Evolutionary conservation across 1,139 yeast species (phyloP).

Genomic region (Hanseniaspora sp.): DNA sequence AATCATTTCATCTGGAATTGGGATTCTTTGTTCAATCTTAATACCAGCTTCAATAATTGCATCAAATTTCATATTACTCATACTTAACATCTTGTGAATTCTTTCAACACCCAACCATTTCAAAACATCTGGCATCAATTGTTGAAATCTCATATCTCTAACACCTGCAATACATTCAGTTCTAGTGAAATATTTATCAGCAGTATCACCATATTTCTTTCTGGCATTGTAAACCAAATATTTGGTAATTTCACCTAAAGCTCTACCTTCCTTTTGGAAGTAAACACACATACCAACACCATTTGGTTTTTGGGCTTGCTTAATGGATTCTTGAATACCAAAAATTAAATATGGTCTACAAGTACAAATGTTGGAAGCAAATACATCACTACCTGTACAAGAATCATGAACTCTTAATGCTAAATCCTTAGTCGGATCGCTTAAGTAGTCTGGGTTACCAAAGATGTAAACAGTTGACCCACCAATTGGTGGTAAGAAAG

Average conservation of each 20-base stretch:
- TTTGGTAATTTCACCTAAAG: conserved; percentile 55
- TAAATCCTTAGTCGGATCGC: conserved; percentile 39
- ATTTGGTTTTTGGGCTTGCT: conserved; percentile 47
- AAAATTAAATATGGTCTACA: conserved; percentile 53
- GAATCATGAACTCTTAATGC: conserved; percentile 54
- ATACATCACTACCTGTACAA: conserved; percentile 57
- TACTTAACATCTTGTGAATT: conserved; percentile 51
- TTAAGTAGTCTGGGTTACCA: conserved; percentile 44
- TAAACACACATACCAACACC: conserved; percentile 51
- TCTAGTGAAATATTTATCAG: conserved; percentile 52
- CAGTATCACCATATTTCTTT: conserved; percentile 53
- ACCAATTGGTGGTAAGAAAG: conserved; percentile 53
- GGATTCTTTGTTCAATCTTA: conserved; percentile 45
- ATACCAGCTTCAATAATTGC: conserved; percentile 55
- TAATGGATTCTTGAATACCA: conserved; percentile 53
- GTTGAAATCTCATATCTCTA: conserved; percentile 55
- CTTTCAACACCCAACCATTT: conserved; percentile 51
- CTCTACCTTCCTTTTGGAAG: conserved; percentile 55
- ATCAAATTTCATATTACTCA: conserved; percentile 58
- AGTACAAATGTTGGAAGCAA: conserved; percentile 54
- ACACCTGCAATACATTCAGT: conserved; percentile 59
- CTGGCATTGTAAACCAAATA: conserved; percentile 56
- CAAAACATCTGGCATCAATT: conserved; percentile 54
- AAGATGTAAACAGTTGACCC: conserved; percentile 52
- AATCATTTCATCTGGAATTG: conserved; percentile 51